Conservation (phyloP, 306 rosid species). For the Rosa rugosa region DNA sequence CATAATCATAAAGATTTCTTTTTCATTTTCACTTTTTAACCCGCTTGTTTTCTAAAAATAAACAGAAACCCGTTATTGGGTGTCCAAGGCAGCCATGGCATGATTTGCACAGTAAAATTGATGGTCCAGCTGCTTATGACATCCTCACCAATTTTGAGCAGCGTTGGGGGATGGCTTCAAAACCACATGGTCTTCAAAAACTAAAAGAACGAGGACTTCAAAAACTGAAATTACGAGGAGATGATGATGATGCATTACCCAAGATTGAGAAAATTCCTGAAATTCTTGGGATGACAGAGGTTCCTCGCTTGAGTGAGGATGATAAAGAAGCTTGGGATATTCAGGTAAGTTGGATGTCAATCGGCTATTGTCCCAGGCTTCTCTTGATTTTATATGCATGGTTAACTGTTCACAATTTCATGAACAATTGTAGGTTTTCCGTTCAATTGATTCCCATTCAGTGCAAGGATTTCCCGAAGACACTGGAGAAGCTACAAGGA, state of each 20-base stretch:
- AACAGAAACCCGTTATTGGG: slow-evolving; percentile 55
- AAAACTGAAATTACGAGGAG: neutral
- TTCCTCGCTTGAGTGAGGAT: slow-evolving; percentile 23
- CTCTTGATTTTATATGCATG: neutral
- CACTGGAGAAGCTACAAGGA: slow-evolving; percentile 47
- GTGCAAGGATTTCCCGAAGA: slow-evolving; percentile 79
- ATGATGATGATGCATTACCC: slow-evolving; percentile 58
- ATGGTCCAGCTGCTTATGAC: slow-evolving; percentile 92
- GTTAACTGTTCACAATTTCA: neutral
- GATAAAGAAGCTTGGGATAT: slow-evolving; percentile 74
- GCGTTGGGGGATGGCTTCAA: slow-evolving; percentile 68
- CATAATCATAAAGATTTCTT: neutral
- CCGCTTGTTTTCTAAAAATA: neutral
- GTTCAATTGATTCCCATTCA: slow-evolving; percentile 80
- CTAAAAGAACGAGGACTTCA: slow-evolving; percentile 6
- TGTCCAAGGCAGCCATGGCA: slow-evolving; percentile 97
- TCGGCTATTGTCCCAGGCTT: neutral
- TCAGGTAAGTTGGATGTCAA: slow-evolving; percentile 50
- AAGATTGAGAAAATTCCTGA: slow-evolving; percentile 65
- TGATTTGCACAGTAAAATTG: slow-evolving; percentile 79
- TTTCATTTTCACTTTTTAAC: neutral
- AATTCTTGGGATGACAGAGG: slow-evolving; percentile 53
- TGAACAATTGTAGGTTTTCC: slow-evolving; percentile 55
- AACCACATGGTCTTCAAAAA: slow-evolving; percentile 39
- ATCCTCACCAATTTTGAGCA: slow-evolving; percentile 80